phyloP scores from a whole-genome alignment of 257 asterid genomes.

The Solanum chilense region DNA sequence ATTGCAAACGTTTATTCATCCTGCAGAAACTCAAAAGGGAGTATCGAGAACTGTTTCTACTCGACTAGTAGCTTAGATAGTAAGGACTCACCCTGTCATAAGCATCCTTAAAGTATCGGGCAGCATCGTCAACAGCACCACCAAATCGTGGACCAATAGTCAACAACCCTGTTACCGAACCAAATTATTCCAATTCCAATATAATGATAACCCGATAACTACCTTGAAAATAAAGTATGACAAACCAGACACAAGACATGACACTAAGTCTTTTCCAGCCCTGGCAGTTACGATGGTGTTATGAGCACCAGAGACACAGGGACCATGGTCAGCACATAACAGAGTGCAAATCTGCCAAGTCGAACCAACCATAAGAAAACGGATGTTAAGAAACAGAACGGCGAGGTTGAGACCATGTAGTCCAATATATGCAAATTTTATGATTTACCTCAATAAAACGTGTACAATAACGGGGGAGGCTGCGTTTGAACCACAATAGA shows the following conservation, averaged over 20 bases:
- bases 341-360: constrained; percentile 73
- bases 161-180: constrained; percentile 55
- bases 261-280: constrained; percentile 97
- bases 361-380: constrained; percentile 3
- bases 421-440: background rate
- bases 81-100: constrained; percentile 57
- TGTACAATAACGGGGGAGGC: constrained; percentile 95
- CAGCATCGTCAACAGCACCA: constrained; percentile 99
- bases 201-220: background rate
- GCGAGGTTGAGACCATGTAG: background rate
- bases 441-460: constrained; percentile 83
- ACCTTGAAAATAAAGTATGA: background rate
- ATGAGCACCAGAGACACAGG: constrained; percentile 99
- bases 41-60: background rate
- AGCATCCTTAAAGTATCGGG: constrained; percentile 98
- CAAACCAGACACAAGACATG: constrained; percentile 96
- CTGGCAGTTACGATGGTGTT: constrained; percentile 93
- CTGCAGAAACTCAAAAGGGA: background rate
- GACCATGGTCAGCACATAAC: constrained; percentile 99
- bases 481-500: constrained; percentile 93
- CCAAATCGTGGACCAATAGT: constrained; percentile 99
- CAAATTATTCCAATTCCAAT: background rate
- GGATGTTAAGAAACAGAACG: background rate
- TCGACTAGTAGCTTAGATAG: background rate
- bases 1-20: background rate